Evolutionary conservation across 2,329 filamentous ascomycete species (phyloP), one percentile per base, ranked within the genome.

Genomic region (Zalaria obscura): DNA sequence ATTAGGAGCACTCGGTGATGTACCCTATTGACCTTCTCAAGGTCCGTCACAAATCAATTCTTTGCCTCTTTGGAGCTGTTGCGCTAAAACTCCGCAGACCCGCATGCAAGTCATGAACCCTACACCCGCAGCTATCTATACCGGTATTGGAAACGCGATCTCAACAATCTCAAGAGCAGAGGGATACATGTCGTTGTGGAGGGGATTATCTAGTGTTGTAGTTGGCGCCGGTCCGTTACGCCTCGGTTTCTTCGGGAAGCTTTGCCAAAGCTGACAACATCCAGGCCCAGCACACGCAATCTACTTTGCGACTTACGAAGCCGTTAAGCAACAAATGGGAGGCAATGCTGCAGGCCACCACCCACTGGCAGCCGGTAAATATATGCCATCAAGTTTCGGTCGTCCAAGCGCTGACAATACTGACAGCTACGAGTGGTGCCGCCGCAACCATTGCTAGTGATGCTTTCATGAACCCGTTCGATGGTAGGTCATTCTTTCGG

Each of bases 391-490:
- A 26, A 35, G 38, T 36, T 29, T 33, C 39, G 25, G 36, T 32
- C 25, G 25, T 25, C 35, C 25, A 26, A 28, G 39, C 36, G 35
- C 42, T 48, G 38, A 48, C 37, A 6, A 18, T 4, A 32, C 6
- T 38, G 44, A 44, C 58, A 94, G 91, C 86, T 47, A 81, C 86
- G 48, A 94, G 87, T 58, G 91, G 91, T 64, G 89, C 91, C 46
- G 84, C 84, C 53, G 91, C 91, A 49, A 96, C 91, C 5, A 95
- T 96, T 60, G 85, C 89, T 31, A 95, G 88, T 61, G 91, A 98
- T 69, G 91, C 91, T 41, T 77, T 98, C 50, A 98, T 98, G 91
- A 98, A 96, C 59, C 91, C 91, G 25, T 98, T 98, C 60, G 91
- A 98, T 67, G 87, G 87, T 94, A 73, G 55, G 76, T 25, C 36